Evolutionary conservation across 2,329 filamentous ascomycete species (phyloP), one percentile per base, ranked within the genome.

Genomic region (Blastomyces percursus): DNA sequence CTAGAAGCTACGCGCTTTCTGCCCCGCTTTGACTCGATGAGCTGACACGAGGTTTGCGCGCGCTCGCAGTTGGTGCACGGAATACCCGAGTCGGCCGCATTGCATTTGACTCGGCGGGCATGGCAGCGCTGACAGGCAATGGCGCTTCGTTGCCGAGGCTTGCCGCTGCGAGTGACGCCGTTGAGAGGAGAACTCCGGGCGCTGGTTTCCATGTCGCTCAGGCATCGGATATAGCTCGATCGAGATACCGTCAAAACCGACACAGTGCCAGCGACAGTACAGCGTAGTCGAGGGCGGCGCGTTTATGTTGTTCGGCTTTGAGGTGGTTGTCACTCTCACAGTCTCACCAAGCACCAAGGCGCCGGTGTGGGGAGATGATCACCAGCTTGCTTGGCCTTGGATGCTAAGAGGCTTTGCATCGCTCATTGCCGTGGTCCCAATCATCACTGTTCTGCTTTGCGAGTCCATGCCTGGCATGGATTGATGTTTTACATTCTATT

Each of bases 81-180:
- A 30, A 50, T 59, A n/a, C 57, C 57, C 24, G 42, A 48, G 40
- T 59, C 57, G 1, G 57, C 57, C 8, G 57, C 57, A 30, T 59
- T 50, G 30, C 57, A 59, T 32, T 59, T 59, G 8, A 59, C 57
- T 32, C 57, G 57, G 1, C 57, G 42, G 27, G 40, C 16, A 59
- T 59, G 57, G 21, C 57, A 59, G 21, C 57, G 57, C 21, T 42
- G 57, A 35, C 57, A 59, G 19, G 57, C 57, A 35, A 59, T 59
- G 11, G 57, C 57, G 19, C 57, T 59, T 38, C 57, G 57, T 42
- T 59, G 57, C 57, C 57, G 57, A 35, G 57, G 57, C 24, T 59
- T 59, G 57, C 57, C 57, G 19, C 57, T 59, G n/a, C 57, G 57
- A 12, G 57, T 59, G 44, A 59, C 57, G 7, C 42, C 57, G 57